A percentile compares a stretch with the other conserved stretches of the same genome.
These are phyloP conservation scores for Salmacisia buchloeana DNA, from an alignment of 1,284 basidiomycete genomes.

Conservation along the genomic window DNA sequence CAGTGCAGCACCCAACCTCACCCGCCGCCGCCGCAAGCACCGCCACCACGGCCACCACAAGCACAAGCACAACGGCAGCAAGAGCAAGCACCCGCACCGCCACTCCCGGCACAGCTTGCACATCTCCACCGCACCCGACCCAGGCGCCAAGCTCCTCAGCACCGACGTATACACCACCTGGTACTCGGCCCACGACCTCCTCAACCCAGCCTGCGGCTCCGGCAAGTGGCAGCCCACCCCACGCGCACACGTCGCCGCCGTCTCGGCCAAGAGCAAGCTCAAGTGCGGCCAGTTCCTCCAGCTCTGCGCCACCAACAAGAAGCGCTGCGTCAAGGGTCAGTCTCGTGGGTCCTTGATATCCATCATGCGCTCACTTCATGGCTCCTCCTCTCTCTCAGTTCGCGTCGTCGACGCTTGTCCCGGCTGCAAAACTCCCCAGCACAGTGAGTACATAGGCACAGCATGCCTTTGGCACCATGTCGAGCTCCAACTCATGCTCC, in stretches of 20 bases:
- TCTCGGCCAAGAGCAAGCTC: conserved; percentile 30
- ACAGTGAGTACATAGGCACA: not conserved
- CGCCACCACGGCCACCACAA: conserved; percentile 23
- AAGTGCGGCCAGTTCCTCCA: conserved; percentile 45
- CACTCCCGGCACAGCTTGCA: not conserved
- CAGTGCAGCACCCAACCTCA: conserved; percentile 16
- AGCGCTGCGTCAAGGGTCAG: conserved; percentile 11
- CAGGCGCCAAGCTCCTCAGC: conserved; percentile 15
- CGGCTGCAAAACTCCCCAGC: conserved; percentile 32
- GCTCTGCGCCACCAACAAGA: not conserved
- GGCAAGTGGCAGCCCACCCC: conserved; percentile 36
- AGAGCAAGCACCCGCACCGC: conserved; percentile 3
- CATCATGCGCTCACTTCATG: conserved; percentile 23
- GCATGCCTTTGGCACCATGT: not conserved
- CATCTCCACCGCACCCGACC: not conserved
- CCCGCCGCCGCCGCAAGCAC: conserved; percentile 22
- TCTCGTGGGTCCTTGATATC: conserved; percentile 34
- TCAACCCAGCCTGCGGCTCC: conserved; percentile 40
- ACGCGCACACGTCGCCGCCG: conserved; percentile 40
- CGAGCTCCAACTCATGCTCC: not conserved
- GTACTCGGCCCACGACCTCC: conserved; percentile 42
- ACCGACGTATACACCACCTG: conserved; percentile 36
- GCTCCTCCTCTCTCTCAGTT: conserved; percentile 15
- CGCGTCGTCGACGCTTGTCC: conserved; percentile 47
- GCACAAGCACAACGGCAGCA: conserved; percentile 24